Evolutionary conservation across 2,329 filamentous ascomycete genomes (phyloP), one percentile per base, ranked within the genome.

Genomic region (Paraphaeosphaeria minitans): DNA sequence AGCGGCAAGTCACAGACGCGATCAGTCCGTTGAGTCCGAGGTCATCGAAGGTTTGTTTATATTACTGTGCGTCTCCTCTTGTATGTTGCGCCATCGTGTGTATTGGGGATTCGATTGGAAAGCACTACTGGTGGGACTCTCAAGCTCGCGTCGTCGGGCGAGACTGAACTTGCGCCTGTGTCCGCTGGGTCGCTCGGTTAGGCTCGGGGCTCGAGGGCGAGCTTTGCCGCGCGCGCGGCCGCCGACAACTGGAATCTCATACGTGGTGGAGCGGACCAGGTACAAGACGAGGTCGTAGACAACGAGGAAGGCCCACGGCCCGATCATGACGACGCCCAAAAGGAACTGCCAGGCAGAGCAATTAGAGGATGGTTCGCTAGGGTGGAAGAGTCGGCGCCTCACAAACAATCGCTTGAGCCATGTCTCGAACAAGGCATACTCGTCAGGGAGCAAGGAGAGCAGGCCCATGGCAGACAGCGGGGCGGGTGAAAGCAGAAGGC

Each of bases 321-420:
- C 83, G 63, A 90, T 85, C 47, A 83, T 84, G 45, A 89, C 65
- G 45, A 85, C 66, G 24, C 84, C 87, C 58, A 89, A 81, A 57
- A 89, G 66, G 33, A 90, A 75, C 87, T 90, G 68, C 29, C 29
- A 12, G 5, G 29, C 10, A 31, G 10, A 31, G 29, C 29, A 5
- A 10, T 31, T 31, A 31, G 29, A 31, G 9, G 2, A 31, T 6
- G 4, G 8, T 6, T 35, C 29, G 31, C 43, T 2, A n/a, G 3
- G 52, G 48, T 37, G 56, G 64, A 81, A 67, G 45, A 31, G 24
- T 55, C 24, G 14, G 22, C 13, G 53, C 57, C 85, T 69, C 80
- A 90, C 87, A 72, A 89, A 90, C 46, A 86, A 70, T 10, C 85
- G 81, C 47, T 83, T 83, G 57, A 86, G 78, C 86, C 86, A 89